Base-by-base conservation (phyloP, 2,329 filamentous ascomycete genomes). In the Fusarium coicis region DNA sequence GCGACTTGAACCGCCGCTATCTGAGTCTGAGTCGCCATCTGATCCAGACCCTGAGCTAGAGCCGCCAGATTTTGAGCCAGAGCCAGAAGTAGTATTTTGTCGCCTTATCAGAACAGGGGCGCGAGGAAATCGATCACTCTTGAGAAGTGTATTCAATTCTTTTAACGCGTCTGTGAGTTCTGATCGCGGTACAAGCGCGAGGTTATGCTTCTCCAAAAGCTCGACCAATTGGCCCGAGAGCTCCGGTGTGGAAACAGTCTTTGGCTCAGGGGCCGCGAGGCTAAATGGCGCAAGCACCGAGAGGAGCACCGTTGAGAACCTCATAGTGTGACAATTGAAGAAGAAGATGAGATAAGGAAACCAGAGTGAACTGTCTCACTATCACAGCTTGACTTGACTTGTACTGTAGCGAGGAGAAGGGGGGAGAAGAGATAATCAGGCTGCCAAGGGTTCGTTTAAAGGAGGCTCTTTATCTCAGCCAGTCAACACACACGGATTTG, bases 151-250 rank as follows among this genome's bases (percentile, higher is more conserved):
- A 44, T 82, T 85, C 60, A 85, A 80, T 73, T 85, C 83, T 10
- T 81, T 81, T 21, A 85, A 68, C 3, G 81, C 83, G 46, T 85
- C 84, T n/a, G 84, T 84, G 60, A 85, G 81, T 61, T 85, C 83
- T 50, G 82, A 84, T n/a, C 83, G 80, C 39, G 84, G 84, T 12
- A 85, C 84, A 55, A 85, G 75, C 34, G 82, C 84, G 37, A 85
- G 77, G 59, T 85, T 84, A 74, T 85, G 83, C 74, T 81, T 85
- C 47, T 81, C 81, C 44, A 86, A 75, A 49, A 83, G 74, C 49
- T 82, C 82, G 28, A 83, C 83, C 28, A 85, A 81, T 23, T 84
- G 79, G 5, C 66, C 58, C 10, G 66, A 69, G 18, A 82, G 61
- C 56, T 84, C 83, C 28, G 79, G 77, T 12, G 76, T 66, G 21